Percentiles rank a stretch among this genome's conserved stretches.
Evolutionary conservation across 164 flowering plant species (phyloP).

Genomic region (Protea cynaroides): DNA sequence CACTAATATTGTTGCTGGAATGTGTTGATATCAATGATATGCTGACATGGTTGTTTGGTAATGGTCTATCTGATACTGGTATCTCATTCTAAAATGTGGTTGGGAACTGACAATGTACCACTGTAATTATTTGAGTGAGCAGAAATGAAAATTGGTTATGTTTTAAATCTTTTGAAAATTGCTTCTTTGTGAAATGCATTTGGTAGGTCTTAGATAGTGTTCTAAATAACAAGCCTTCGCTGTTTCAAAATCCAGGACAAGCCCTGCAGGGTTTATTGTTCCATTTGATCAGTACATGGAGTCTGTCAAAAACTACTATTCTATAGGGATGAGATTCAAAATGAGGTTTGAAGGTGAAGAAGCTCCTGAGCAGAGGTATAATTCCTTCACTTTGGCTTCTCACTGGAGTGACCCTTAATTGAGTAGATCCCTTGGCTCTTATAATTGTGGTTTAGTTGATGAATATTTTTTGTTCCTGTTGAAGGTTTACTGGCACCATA

Average conservation of each 20-base stretch:
- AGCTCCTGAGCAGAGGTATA: constrained; percentile 86
- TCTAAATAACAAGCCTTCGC: no score
- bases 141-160: no score
- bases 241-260: constrained; percentile 41
- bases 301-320: constrained; percentile 51
- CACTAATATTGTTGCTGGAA: no score
- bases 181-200: no score
- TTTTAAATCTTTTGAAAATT: no score
- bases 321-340: constrained; percentile 78
- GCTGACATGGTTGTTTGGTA: no score
- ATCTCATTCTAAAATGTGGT: no score
- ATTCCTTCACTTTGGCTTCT: neutral
- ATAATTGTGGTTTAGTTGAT: neutral
- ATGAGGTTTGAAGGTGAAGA: constrained; percentile 91
- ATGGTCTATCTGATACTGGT: no score
- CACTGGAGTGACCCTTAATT: neutral
- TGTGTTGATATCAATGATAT: no score
- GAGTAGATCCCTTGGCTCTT: neutral
- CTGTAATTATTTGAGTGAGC: no score
- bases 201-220: no score
- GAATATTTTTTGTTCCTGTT: neutral
- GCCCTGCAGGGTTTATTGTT: constrained; percentile 82
- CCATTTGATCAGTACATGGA: constrained; percentile 73
- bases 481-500: constrained; percentile 73
- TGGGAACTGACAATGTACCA: no score